phyloP scores from a whole-genome alignment of 2,329 filamentous ascomycete genomes.

The Apiospora hydei region DNA sequence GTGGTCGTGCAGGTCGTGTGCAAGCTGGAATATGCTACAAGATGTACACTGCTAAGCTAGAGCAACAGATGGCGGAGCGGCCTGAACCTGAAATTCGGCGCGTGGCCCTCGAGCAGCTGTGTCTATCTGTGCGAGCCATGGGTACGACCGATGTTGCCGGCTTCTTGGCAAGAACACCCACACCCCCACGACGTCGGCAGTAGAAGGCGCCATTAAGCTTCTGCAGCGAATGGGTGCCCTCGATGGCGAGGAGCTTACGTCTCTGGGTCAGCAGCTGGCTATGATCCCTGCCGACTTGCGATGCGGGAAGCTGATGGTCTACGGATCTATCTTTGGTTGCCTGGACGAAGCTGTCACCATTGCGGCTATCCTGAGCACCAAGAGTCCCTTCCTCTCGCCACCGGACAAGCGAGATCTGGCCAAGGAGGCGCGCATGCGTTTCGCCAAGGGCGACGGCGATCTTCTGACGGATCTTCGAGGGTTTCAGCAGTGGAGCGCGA shows the following conservation, averaged over 20 bases:
- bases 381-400: conserved; percentile 85
- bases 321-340: conserved; percentile 92
- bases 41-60: conserved; percentile 86
- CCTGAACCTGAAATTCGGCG: conserved; percentile 94
- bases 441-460: conserved; percentile 82
- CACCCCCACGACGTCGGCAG: conserved; percentile 86
- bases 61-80: conserved; percentile 84
- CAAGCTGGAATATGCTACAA: conserved; percentile 93
- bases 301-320: conserved; percentile 94
- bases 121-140: conserved; percentile 94
- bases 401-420: conserved; percentile 84
- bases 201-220: conserved; percentile 83
- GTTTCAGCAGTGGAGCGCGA: conserved; percentile 81
- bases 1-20: conserved; percentile 92
- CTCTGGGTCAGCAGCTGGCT: conserved; percentile 90
- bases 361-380: conserved; percentile 88
- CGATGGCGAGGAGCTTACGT: conserved; percentile 85
- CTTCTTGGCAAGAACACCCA: conserved; percentile 87
- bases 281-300: conserved; percentile 94
- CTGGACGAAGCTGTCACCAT: conserved; percentile 89
- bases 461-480: conserved; percentile 86
- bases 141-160: conserved; percentile 80
- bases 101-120: conserved; percentile 92
- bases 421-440: conserved; percentile 76
- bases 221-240: conserved; percentile 88